These are phyloP conservation scores for Lichenothelia convexa DNA, from an alignment of 495 filamentous ascomycete genomes.

Conservation along the genomic window DNA sequence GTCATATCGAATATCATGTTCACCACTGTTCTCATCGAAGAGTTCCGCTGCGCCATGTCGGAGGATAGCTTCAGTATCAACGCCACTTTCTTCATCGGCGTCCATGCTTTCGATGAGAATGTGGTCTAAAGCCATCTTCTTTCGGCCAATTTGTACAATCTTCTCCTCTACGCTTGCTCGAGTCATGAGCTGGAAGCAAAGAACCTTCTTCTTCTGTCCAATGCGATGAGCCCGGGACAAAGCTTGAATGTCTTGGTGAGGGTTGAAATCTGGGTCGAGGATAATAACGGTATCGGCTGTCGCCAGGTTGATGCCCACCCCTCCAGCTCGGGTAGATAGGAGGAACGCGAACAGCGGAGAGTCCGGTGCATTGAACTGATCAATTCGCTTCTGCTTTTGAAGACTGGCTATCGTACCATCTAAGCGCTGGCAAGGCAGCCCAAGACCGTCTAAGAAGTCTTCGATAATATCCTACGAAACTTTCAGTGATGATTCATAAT, in stretches of 20 bases:
- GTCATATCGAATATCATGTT: conserved; percentile 59
- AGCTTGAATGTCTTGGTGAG: conserved; percentile 93
- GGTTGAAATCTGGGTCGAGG: conserved; percentile 95
- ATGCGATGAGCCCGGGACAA: conserved; percentile 88
- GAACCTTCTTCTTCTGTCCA: conserved; percentile 84
- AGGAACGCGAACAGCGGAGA: conserved; percentile 77
- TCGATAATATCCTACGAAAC: conserved; percentile 48
- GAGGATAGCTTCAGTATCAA: conserved; percentile 76
- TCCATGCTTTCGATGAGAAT: conserved; percentile 83
- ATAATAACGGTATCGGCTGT: conserved; percentile 98
- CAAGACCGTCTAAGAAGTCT: conserved; percentile 65
- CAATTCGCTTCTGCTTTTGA: conserved; percentile 85
- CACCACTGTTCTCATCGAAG: conserved; percentile 54
- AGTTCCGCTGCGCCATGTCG: conserved; percentile 73
- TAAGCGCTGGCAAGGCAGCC: conserved; percentile 53
- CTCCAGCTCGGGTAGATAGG: conserved; percentile 82
- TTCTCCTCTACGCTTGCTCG: conserved; percentile 80
- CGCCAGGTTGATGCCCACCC: conserved; percentile 93
- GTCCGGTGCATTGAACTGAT: conserved; percentile 73
- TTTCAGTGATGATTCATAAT: too few species aligned
- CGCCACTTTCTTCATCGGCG: conserved; percentile 48
- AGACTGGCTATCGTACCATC: conserved; percentile 66
- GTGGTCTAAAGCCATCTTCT: conserved; percentile 87
- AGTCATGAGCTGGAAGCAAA: conserved; percentile 88
- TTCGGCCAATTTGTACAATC: conserved; percentile 88